phyloP scores from a whole-genome alignment of 208 protist genomes.

The Angomonas ambiguus region DNA sequence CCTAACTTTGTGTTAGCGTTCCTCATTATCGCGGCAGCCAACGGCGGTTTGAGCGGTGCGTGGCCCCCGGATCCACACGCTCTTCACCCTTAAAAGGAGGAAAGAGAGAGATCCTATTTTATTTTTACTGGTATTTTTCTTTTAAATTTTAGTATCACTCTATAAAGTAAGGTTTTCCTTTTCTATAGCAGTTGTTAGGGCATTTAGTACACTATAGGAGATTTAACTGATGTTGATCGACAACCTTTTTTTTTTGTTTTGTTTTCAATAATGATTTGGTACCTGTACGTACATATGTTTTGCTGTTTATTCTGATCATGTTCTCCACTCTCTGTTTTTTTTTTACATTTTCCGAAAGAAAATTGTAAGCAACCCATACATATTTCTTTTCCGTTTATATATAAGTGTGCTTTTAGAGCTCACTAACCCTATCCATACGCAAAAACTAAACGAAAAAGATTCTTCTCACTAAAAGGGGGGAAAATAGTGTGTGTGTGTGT shows the following conservation, averaged over 20 bases:
- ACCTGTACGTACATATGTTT: background rate
- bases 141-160: background rate
- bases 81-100: slow-evolving; percentile 66
- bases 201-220: background rate
- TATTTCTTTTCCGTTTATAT: slow-evolving; percentile 7
- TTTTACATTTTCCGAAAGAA: too few species aligned
- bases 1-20: slow-evolving; percentile 70
- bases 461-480: too few species aligned
- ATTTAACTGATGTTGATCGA: background rate
- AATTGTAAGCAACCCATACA: too few species aligned
- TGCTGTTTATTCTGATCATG: too few species aligned
- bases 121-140: slow-evolving; percentile 12
- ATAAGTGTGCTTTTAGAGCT: too few species aligned
- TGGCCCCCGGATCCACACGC: slow-evolving; percentile 82
- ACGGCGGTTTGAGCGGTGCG: slow-evolving; percentile 73
- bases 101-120: background rate
- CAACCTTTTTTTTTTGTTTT: slow-evolving; percentile 23
- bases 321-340: too few species aligned
- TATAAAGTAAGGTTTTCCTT: background rate
- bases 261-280: slow-evolving; percentile 4
- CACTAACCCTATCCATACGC: too few species aligned
- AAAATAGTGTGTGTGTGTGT: too few species aligned
- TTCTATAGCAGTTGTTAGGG: background rate
- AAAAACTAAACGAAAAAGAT: too few species aligned
- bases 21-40: slow-evolving; percentile 71